Evolutionary conservation across 169 alveolate species (phyloP), one percentile per base, ranked within the genome.

Genomic region (Plasmodium falciparum): DNA sequence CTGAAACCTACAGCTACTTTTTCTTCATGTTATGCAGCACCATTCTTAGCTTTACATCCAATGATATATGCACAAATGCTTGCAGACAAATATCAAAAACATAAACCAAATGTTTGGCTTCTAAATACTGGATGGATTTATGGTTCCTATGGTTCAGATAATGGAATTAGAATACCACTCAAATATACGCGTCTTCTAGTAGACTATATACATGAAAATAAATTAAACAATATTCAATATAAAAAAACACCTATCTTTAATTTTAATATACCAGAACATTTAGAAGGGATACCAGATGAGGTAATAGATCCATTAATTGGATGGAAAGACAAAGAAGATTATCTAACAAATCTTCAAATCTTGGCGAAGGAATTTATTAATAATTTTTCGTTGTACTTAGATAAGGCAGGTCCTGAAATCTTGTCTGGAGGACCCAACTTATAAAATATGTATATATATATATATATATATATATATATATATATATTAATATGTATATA

Each of bases 1-100:
- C 93, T 93, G 20, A 97, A 96, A 66, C 99, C 99, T 24, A 95
- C 95, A 8, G 98, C 99, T 39, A 97, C 99, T 26, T 98, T 98
- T 93, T 97, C 99, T 17, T 98, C 99, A n/a, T 98, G 99, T 88
- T 98, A 96, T 95, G 99, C 99, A 20, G 99, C 97, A 61, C 99
- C 99, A 58, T 98, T 98, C 94, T 93, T 98, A 74, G 98, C 98
- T 45, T 95, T 95, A 70, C 99, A 97, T 67, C 99, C 99, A n/a
- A 94, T 95, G 92, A 95, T 95, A 4, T 98, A 98, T 83, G 99
- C 99, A 6, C 89, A 91, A 56, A 93, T 95, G 94, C 89, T 95
- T 43, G 95, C 93, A 92, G 91, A 91, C 43, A 93, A 93, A 88
- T 89, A 92, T 58, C 62, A 93, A 63, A 88, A 80, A 54, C 96